Conservation (phyloP, 805 yeast genomes). For the Teunomyces panamensis region DNA sequence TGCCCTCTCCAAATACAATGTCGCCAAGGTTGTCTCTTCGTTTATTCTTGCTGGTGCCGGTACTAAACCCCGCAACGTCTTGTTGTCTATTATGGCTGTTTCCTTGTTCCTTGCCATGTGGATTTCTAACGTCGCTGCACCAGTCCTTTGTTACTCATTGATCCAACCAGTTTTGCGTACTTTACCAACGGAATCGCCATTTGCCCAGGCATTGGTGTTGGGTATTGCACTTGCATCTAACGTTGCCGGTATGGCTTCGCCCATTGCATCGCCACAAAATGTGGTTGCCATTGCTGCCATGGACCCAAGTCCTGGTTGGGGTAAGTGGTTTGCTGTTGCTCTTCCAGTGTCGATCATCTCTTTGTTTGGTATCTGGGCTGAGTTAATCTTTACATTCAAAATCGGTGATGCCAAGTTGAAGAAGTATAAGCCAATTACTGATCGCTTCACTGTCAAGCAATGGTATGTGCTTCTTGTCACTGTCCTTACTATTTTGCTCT, state of each 20-base stretch:
- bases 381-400: slow-evolving; percentile 64
- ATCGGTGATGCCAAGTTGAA: slow-evolving; percentile 45
- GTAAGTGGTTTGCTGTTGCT: slow-evolving; percentile 87
- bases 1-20: slow-evolving; percentile 84
- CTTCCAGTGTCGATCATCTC: slow-evolving; percentile 73
- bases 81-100: slow-evolving; percentile 80
- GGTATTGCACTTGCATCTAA: slow-evolving; percentile 94
- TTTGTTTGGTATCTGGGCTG: slow-evolving; percentile 67
- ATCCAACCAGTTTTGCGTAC: slow-evolving; percentile 88
- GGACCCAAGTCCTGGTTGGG: slow-evolving; percentile 80
- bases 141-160: slow-evolving; percentile 86
- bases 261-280: slow-evolving; percentile 96
- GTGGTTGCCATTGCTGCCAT: slow-evolving; percentile 85
- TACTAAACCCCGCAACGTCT: slow-evolving; percentile 73
- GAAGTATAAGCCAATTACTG: slow-evolving; percentile 45
- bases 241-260: slow-evolving; percentile 96
- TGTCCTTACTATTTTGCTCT: slow-evolving; percentile 42
- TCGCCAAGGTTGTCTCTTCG: slow-evolving; percentile 84
- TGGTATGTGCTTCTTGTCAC: slow-evolving; percentile 41
- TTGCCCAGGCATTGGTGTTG: slow-evolving; percentile 78
- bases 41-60: slow-evolving; percentile 81
- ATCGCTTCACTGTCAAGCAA: slow-evolving; percentile 44
- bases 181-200: slow-evolving; percentile 71
- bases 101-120: slow-evolving; percentile 88
- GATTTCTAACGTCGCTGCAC: slow-evolving; percentile 97